phyloP scores from a whole-genome alignment of 768 basidiomycete genomes.

The Panaeolus papilionaceus region DNA sequence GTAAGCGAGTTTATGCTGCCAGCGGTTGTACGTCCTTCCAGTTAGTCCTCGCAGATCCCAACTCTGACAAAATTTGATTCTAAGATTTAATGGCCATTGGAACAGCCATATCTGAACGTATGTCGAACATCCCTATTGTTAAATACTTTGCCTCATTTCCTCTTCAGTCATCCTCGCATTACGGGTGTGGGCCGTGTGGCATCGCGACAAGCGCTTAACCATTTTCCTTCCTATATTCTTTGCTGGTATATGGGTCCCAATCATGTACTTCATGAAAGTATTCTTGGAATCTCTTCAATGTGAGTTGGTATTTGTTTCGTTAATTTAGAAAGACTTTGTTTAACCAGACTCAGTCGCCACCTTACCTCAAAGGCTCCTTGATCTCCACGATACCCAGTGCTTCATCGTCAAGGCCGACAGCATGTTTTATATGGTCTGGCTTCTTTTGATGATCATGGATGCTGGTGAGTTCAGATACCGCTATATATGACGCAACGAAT shows the following conservation, averaged over 20 bases:
- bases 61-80: not conserved
- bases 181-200: not conserved
- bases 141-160: not conserved
- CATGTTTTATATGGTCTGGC: conserved; percentile 9
- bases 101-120: not conserved
- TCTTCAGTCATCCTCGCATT: not conserved
- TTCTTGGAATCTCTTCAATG: conserved; percentile 2
- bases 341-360: not conserved
- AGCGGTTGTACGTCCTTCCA: not conserved
- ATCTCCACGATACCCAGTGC: conserved; percentile 6
- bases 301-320: not conserved
- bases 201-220: not conserved
- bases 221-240: not conserved
- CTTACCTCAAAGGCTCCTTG: conserved; percentile 2
- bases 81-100: not conserved
- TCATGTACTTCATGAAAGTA: conserved; percentile 3
- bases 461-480: not conserved
- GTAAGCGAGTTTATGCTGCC: not conserved
- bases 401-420: conserved; percentile 4
- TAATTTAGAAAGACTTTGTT: not conserved
- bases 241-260: not conserved
- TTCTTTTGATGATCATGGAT: conserved; percentile 14
- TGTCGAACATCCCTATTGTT: not conserved
- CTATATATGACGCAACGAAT: too few relatives aligned
- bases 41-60: not conserved